These are phyloP conservation scores for Pichia exigua DNA, from an alignment of 805 yeast species.

Conservation along the genomic window DNA sequence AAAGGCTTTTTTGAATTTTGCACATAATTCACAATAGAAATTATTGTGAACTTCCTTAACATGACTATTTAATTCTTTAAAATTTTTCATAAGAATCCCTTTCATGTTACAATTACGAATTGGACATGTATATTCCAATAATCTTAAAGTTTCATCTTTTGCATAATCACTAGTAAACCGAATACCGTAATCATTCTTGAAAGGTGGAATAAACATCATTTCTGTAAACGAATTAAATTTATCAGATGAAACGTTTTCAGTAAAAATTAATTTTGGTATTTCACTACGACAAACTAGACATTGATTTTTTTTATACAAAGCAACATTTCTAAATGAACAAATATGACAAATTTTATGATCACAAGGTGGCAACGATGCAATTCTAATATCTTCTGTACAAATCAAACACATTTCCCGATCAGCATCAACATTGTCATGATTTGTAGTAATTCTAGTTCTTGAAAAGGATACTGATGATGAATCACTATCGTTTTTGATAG, in stretches of 20 bases:
- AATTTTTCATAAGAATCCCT: conserved; percentile 32
- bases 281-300: conserved; percentile 85
- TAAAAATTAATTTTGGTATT: conserved; percentile 47
- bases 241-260: conserved; percentile 39
- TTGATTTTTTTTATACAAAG: conserved; percentile 59
- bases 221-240: conserved; percentile 20
- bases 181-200: conserved; percentile 43
- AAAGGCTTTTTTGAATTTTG: conserved; percentile 68
- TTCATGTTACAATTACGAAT: conserved; percentile 19
- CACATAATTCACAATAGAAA: conserved; percentile 68
- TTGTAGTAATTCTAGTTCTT: neutral
- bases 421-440: conserved; percentile 1
- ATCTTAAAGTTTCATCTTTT: conserved; percentile 37
- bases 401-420: conserved; percentile 49
- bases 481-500: neutral
- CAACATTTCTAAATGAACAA: conserved; percentile 79
- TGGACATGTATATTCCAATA: conserved; percentile 54
- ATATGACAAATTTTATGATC: conserved; percentile 75
- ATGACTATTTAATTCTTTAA: conserved; percentile 59
- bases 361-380: conserved; percentile 72
- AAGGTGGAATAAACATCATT: conserved; percentile 1
- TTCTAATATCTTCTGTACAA: conserved; percentile 67
- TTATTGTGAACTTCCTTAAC: conserved; percentile 54
- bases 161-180: conserved; percentile 51
- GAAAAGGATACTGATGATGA: neutral